phyloP scores from a whole-genome alignment of 2,329 filamentous ascomycete genomes.

The Myriangium duriaei region DNA sequence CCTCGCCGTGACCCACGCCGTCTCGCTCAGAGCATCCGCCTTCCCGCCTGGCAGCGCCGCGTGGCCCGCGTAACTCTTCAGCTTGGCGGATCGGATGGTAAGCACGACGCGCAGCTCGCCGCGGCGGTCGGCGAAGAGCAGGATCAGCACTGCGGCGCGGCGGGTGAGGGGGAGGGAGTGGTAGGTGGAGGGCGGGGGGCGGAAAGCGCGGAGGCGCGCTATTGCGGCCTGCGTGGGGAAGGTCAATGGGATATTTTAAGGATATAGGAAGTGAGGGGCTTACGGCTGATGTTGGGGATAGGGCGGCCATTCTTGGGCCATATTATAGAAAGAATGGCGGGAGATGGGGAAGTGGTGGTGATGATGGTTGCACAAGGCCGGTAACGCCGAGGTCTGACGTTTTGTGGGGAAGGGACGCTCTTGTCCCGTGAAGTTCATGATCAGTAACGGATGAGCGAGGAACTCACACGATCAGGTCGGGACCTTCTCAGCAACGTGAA shows the following conservation, averaged over 20 bases:
- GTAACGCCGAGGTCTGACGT: background rate
- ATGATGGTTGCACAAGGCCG: too few relatives aligned
- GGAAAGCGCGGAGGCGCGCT: slow-evolving; percentile 43
- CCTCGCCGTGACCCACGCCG: slow-evolving; percentile 65
- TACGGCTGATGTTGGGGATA: slow-evolving; percentile 13
- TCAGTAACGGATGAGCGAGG: too few relatives aligned
- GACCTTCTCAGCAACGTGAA: too few relatives aligned
- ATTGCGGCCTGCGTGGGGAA: slow-evolving; percentile 31
- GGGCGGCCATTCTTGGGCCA: slow-evolving; percentile 11
- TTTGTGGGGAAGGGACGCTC: background rate
- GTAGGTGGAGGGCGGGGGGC: slow-evolving; percentile 46
- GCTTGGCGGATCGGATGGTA: slow-evolving; percentile 46
- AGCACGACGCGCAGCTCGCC: slow-evolving; percentile 62
- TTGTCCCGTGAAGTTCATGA: too few relatives aligned
- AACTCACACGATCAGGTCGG: background rate
- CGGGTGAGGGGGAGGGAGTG: slow-evolving; percentile 45
- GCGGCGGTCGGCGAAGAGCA: slow-evolving; percentile 72
- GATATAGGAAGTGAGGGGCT: background rate
- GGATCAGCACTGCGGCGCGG: slow-evolving; percentile 74
- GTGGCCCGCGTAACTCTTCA: slow-evolving; percentile 42
- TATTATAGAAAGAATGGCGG: background rate
- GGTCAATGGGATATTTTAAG: too few relatives aligned
- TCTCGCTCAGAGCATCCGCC: slow-evolving; percentile 43
- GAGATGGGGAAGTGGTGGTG: too few relatives aligned
- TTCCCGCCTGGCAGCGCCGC: slow-evolving; percentile 41